phyloP scores from a whole-genome alignment of 192 early-diverging fungal genomes.

The Helicostylum pulchrum region DNA sequence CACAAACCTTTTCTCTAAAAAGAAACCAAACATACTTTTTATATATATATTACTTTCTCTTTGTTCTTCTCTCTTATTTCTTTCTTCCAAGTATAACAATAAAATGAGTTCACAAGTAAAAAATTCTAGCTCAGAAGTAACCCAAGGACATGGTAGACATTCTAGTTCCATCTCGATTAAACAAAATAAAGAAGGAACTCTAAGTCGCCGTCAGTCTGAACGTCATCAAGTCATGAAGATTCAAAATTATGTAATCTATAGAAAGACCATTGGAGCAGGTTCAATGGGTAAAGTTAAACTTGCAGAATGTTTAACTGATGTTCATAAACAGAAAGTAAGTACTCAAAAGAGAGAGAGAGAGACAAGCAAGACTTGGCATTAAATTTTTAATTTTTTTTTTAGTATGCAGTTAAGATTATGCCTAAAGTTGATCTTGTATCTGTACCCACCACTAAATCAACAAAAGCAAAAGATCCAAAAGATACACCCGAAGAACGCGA shows the following conservation, averaged over 20 bases:
- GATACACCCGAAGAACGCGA: constrained; percentile 39
- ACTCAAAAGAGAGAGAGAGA: neutral
- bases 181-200: neutral
- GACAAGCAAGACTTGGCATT: neutral
- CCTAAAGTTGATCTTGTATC: constrained; percentile 27
- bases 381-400: constrained; percentile 6
- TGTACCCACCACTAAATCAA: neutral
- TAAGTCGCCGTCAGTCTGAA: constrained; percentile 18
- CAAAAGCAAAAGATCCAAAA: constrained; percentile 35
- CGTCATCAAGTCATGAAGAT: constrained; percentile 21
- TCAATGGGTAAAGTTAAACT: constrained; percentile 40
- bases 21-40: no score
- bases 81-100: neutral
- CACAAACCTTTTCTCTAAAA: no score
- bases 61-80: no score
- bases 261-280: constrained; percentile 33
- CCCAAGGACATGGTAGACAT: neutral
- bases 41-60: no score
- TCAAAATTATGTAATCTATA: constrained; percentile 32
- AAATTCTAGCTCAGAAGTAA: constrained; percentile 1
- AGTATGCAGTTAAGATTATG: constrained; percentile 69
- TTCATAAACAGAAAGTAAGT: constrained; percentile 22
- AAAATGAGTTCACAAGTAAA: constrained; percentile 3
- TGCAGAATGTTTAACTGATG: constrained; percentile 32
- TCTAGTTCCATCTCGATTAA: constrained; percentile 2